Percentiles rank a stretch among this genome's conserved stretches.
phyloP scores from a whole-genome alignment of 768 basidiomycete species.

The Erythrobasidium yunnanense region DNA sequence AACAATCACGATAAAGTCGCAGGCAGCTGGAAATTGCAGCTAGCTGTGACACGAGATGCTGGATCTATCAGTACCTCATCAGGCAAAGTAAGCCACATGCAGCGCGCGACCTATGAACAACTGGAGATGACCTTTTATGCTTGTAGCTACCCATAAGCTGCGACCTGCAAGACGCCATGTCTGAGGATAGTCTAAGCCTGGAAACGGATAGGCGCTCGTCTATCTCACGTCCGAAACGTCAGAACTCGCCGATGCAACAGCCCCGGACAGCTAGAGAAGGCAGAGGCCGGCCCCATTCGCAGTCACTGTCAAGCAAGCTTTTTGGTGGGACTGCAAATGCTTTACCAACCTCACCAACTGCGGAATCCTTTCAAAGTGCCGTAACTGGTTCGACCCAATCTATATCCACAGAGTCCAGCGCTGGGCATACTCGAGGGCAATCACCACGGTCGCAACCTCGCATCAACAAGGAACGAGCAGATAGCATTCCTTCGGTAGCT shows the following conservation, averaged over 20 bases:
- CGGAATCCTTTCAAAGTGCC: background rate
- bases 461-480: background rate
- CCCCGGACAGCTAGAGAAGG: background rate
- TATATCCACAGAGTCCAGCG: background rate
- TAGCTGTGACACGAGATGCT: too few relatives aligned
- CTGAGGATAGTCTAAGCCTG: background rate
- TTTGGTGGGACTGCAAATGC: conserved; percentile 6
- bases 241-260: background rate
- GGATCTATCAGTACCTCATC: background rate
- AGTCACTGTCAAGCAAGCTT: conserved; percentile 1
- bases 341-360: background rate
- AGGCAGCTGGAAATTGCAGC: background rate
- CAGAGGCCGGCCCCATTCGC: background rate
- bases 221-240: background rate
- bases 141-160: background rate
- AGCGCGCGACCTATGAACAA: background rate
- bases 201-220: background rate
- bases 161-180: conserved; percentile 25
- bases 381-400: background rate
- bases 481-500: conserved; percentile 2
- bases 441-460: background rate
- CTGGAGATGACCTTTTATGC: background rate
- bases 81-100: background rate
- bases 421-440: background rate
- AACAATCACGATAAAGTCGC: background rate